Evolutionary conservation across 108 stramenopile species (phyloP).

Genomic region (Aurantiochytrium sp.): DNA sequence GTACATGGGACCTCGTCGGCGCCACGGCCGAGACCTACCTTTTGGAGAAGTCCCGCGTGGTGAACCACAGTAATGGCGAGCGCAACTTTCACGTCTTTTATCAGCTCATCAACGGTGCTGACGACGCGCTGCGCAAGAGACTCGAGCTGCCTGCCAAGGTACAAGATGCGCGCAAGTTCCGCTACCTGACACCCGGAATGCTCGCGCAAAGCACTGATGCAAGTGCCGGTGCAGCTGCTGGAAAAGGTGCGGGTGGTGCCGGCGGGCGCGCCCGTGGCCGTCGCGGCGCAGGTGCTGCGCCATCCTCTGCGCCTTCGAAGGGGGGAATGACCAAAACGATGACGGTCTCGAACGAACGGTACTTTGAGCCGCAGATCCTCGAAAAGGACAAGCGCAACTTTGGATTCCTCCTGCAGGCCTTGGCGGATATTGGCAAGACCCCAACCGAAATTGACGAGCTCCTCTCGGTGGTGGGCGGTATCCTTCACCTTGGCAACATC

Average conservation of each 20-base stretch:
- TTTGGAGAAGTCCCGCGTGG: constrained; percentile 52
- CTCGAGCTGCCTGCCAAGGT: constrained; percentile 35
- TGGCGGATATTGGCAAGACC: constrained; percentile 26
- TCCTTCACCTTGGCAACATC: constrained; percentile 84
- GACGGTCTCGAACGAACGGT: neutral
- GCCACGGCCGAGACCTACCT: constrained; percentile 48
- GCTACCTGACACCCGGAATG: neutral
- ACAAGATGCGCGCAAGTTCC: neutral
- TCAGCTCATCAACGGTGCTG: constrained; percentile 42
- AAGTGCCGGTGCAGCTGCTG: too few relatives aligned
- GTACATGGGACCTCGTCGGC: constrained; percentile 3
- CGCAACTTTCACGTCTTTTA: constrained; percentile 62
- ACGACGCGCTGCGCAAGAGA: constrained; percentile 28
- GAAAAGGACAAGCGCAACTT: constrained; percentile 21
- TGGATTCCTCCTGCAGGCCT: neutral
- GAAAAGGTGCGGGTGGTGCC: too few relatives aligned
- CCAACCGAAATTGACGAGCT: constrained; percentile 56
- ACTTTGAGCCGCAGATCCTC: neutral
- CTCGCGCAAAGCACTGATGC: neutral
- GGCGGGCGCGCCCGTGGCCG: too few relatives aligned
- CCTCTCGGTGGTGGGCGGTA: constrained; percentile 68
- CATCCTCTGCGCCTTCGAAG: too few relatives aligned
- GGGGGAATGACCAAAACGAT: neutral
- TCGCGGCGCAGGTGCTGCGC: too few relatives aligned
- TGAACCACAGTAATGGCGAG: constrained; percentile 43